Evolutionary conservation across 805 yeast species (phyloP), one percentile per base, ranked within the genome.

Genomic region (Candida xiaguanensis): DNA sequence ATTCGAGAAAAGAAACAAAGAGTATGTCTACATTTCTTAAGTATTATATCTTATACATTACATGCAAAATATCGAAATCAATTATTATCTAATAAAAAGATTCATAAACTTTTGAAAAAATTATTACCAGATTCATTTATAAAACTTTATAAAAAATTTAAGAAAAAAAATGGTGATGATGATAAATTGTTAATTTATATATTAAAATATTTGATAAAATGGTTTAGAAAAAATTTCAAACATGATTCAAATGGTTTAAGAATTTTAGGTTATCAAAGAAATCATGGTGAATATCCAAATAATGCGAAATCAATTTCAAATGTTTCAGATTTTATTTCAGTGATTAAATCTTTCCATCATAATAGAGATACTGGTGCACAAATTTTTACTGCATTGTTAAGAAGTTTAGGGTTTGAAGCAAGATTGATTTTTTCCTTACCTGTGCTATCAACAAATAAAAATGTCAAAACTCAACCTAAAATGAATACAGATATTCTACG

Each of bases 351-450:
- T 16, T 58, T 62, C 30, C 38, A 44, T 17, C 64, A 58, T 29
- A 62, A 63, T 40, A 46, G 67, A 44, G 68, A 63, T 38, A 46
- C 56, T 3, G 66, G 55, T 2, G 65, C 67, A 2, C 67, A 61
- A 25, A 34, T 63, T 16, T 59, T 61, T 32, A 58, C 65, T 3
- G 56, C 57, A 6, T 18, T 61, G 6, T 36, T 63, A 16, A 37
- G 65, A 20, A 38, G 56, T 3, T 28, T 61, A 8, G 67, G 67
- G 0, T 59, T 61, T 34, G 53, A 58, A 9, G 47, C 58, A 16
- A 46, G 67, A 11, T 37, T 63, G 31, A 59, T 59, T 6, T 59
- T 61, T 34, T 61, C 68, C 3, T 28, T 63, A 5, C 68, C 68
- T 0, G 39, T 58, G 14, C 33, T 60, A 14, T 38, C 53, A 3